Percentiles rank a stretch among this genome's conserved stretches.
Conservation (phyloP, 2,329 filamentous ascomycete genomes). For the Sclerotinia minor region DNA sequence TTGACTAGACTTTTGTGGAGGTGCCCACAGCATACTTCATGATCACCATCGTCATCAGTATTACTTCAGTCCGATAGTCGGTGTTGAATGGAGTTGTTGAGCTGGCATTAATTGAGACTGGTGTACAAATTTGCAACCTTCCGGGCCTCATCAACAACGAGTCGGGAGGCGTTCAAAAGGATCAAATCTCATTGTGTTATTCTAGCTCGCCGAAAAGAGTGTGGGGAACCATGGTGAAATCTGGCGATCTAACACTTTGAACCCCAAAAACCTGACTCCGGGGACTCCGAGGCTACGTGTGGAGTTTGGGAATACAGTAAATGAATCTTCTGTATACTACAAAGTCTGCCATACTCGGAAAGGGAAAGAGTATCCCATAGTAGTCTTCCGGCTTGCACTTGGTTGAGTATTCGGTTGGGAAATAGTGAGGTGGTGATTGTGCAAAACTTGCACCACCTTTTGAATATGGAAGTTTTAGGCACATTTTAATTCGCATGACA, state of each 20-base stretch:
- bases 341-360: neutral
- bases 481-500: slow-evolving; percentile 40
- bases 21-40: slow-evolving; percentile 1
- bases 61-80: slow-evolving; percentile 13
- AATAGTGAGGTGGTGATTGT: neutral
- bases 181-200: neutral
- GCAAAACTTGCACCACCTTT: slow-evolving; percentile 2
- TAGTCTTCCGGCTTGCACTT: neutral
- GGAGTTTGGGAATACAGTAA: neutral
- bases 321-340: neutral
- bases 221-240: neutral
- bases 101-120: neutral
- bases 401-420: neutral
- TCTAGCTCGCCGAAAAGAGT: neutral
- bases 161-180: neutral
- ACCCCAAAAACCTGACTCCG: neutral
- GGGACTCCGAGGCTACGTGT: slow-evolving; percentile 1
- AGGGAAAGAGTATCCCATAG: neutral
- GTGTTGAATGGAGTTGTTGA: neutral
- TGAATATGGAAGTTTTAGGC: neutral
- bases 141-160: neutral
- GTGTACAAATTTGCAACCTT: neutral
- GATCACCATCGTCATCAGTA: slow-evolving; percentile 2
- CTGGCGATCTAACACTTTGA: neutral
- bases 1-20: slow-evolving; percentile 7